Evolutionary conservation across 2,329 filamentous ascomycete genomes (phyloP), one percentile per base, ranked within the genome.

Genomic region (Colletotrichum filicis): DNA sequence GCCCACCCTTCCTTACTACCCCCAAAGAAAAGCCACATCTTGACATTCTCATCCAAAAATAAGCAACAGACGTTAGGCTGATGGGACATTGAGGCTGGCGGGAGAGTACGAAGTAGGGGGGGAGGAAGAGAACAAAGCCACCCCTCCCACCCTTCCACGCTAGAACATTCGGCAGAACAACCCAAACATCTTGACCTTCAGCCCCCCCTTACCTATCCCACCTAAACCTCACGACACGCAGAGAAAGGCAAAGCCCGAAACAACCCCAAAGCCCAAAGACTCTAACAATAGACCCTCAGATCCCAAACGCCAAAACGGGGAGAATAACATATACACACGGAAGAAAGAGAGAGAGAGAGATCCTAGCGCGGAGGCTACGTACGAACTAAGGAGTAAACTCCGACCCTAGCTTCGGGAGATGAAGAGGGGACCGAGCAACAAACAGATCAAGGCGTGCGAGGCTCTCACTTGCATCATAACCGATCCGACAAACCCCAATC

Each of bases 401-500:
- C 49, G 30, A 37, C 16, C 16, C 6, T 19, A 37, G 49, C 22
- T 16, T n/a, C 19, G n/a, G n/a, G 59, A 35, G 2, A 26, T 42
- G 19, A 26, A 49, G 9, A 7, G 24, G 28, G 46, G 28, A 8
- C 49, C n/a, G 61, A 55, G 59, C 59, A 24, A 42, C 9, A 22
- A 35, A 26, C 26, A 26, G 26, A 26, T 5, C 26, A 5, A 26
- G 26, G 26, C 26, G 26, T 26, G 26, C 26, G 26, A 26, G 26
- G 26, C 26, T 26, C 32, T 12, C 32, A 35, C 32, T 35, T 35
- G 11, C 32, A 35, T 35, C 32, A 35, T 5, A 35, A 35, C 32
- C 32, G 0, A 12, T 1, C 11, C 32, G 1, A 12, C 32, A 0
- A 35, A 12, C 4, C 4, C 32, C 11, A 35, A 12, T 2, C 8